Base-by-base conservation (phyloP, 345 rosid species). In the Xanthoceras sorbifolium region DNA sequence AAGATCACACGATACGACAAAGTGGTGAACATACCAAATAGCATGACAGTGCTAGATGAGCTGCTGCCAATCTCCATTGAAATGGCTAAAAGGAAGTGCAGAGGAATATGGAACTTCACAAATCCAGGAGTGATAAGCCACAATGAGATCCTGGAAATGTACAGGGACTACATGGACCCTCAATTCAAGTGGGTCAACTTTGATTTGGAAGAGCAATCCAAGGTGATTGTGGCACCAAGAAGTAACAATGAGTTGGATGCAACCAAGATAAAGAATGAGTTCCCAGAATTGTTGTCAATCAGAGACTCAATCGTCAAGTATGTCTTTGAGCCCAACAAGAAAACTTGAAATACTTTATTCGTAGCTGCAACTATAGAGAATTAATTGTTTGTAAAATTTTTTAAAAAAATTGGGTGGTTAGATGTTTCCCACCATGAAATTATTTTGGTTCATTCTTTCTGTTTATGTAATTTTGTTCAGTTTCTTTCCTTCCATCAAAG, bases 11-110 rank as follows among this genome's bases (percentile, higher is more conserved):
- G 83, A 3, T 87, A 87, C 83, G 71, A 76, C 83, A 87, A 87
- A 68, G 90, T 89, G 70, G 89, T 87, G 46, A 80, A 89, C 81
- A 89, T 89, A 71, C 89, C 90, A 0, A 89, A 86, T 72, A 89
- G 92, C 83, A 87, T 89, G 92, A 87, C 92, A 34, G 83, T 87
- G 77, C 80, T 89, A 34, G 90, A 89, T 52, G 92, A 89, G 84
- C 84, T 89, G 22, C 83, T 89, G 5, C 90, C 90, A 0, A 84
- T 87, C 73, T 84, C 92, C 31, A 81, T 87, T 20, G 92, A 87
- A 81, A 87, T 89, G 92, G 92, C 92, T 0, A 87, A 80, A 72
- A 84, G 87, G 72, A 82, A 87, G 52, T 85, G 79, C 75, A 84
- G 81, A 75, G 90, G 92, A 44, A 76, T 86, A 73, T 89, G 89